A percentile compares a stretch with the other conserved stretches of the same genome.
Conservation (phyloP, 805 yeast genomes). For the Metschnikowia chrysomelidarum region DNA sequence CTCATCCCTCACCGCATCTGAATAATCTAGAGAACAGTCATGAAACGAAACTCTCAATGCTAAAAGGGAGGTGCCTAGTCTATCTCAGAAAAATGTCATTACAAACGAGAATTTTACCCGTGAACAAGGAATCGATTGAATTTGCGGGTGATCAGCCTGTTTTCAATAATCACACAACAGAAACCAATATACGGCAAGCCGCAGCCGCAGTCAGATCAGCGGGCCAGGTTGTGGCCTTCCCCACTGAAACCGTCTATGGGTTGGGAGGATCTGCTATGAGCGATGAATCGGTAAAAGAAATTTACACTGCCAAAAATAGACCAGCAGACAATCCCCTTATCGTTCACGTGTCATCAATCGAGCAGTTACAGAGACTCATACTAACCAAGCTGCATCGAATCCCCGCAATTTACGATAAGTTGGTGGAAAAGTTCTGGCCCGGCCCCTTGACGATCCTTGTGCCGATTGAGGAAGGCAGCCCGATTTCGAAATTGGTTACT, state of each 20-base stretch:
- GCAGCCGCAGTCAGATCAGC: constrained; percentile 13
- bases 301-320: constrained; percentile 85
- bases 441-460: constrained; percentile 89
- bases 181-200: constrained; percentile 53
- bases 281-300: constrained; percentile 70
- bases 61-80: constrained; percentile 1
- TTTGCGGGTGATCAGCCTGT: constrained; percentile 48
- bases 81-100: constrained; percentile 12
- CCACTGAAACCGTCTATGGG: constrained; percentile 97
- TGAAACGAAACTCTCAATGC: constrained; percentile 4
- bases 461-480: constrained; percentile 50
- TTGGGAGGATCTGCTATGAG: constrained; percentile 83
- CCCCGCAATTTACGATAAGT: constrained; percentile 64
- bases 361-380: constrained; percentile 64
- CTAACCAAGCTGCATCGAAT: constrained; percentile 48
- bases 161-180: constrained; percentile 53
- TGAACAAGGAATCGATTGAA: constrained; percentile 49
- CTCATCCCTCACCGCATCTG: neutral
- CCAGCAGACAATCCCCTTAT: constrained; percentile 96
- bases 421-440: constrained; percentile 83
- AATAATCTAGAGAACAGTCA: too few relatives aligned
- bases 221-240: constrained; percentile 73
- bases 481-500: constrained; percentile 73
- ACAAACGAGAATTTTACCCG: constrained; percentile 46
- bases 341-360: constrained; percentile 77